Evolutionary conservation across 1,139 yeast species (phyloP).

Genomic region (Hyphopichia burtonii): DNA sequence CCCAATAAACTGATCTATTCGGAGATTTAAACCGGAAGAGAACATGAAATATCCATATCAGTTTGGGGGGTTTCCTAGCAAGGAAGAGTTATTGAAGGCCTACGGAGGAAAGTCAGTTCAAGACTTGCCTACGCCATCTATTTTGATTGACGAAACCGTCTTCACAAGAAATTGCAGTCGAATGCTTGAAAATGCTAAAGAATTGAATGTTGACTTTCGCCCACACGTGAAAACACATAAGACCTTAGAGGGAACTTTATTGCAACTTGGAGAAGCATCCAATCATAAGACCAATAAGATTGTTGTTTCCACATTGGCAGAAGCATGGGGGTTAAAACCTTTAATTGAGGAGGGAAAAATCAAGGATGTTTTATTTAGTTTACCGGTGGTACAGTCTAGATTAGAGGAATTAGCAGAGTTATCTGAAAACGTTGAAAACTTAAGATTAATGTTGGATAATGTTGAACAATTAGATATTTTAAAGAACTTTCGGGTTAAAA

Average conservation of each 20-base stretch:
- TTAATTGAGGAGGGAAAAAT: conserved; percentile 46
- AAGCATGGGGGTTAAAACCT: conserved; percentile 56
- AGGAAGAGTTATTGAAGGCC: conserved; percentile 17
- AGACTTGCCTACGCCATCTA: conserved; percentile 38
- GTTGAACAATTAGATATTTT: conserved; percentile 53
- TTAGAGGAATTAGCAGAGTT: conserved; percentile 51
- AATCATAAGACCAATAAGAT: conserved; percentile 39
- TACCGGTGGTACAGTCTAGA: conserved; percentile 62
- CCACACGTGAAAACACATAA: conserved; percentile 81
- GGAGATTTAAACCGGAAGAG: no score
- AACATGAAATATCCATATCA: conserved; percentile 11
- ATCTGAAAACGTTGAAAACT: conserved; percentile 34
- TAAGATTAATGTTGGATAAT: conserved; percentile 64
- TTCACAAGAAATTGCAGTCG: conserved; percentile 25
- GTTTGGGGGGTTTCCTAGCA: conserved; percentile 20
- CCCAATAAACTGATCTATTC: no score
- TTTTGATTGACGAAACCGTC: conserved; percentile 23
- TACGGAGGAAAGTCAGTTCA: conserved; percentile 25
- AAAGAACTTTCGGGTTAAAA: conserved; percentile 27
- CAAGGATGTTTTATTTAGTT: conserved; percentile 62
- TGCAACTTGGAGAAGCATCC: conserved; percentile 26
- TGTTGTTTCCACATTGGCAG: conserved; percentile 71
- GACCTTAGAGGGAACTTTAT: conserved; percentile 35
- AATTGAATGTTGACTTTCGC: conserved; percentile 43
- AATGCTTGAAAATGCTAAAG: conserved; percentile 31